phyloP scores from a whole-genome alignment of 768 basidiomycete genomes.

The Phlebiopsis flavidoalba region DNA sequence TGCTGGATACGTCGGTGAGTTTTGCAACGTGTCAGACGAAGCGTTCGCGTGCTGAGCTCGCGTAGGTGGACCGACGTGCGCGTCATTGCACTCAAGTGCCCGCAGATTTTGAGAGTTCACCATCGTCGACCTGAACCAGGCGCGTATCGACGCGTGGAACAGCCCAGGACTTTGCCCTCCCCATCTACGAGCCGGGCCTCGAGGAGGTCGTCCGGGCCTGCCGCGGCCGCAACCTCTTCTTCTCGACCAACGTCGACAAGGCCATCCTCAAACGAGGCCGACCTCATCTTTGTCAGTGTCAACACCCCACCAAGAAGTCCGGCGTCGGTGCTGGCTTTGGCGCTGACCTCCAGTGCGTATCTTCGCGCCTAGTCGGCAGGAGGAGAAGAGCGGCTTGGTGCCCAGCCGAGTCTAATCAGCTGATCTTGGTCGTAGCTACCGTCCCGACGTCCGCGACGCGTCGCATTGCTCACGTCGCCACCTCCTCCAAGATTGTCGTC shows the following conservation, averaged over 20 bases:
- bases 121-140: slow-evolving; percentile 95
- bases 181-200: slow-evolving; percentile 97
- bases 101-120: slow-evolving; percentile 91
- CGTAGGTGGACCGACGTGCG: slow-evolving; percentile 89
- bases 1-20: slow-evolving; percentile 89
- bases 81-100: slow-evolving; percentile 91
- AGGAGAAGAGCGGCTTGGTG: not conserved
- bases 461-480: slow-evolving; percentile 89
- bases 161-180: slow-evolving; percentile 73
- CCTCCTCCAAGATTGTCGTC: slow-evolving; percentile 93
- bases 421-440: slow-evolving; percentile 62
- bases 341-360: slow-evolving; percentile 91
- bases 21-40: slow-evolving; percentile 5
- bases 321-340: slow-evolving; percentile 98
- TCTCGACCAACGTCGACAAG: slow-evolving; percentile 91
- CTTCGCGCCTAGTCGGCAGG: slow-evolving; percentile 9
- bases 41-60: not conserved
- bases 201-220: slow-evolving; percentile 84
- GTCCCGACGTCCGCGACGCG: slow-evolving; percentile 97
- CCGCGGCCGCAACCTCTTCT: slow-evolving; percentile 94
- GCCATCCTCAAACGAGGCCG: slow-evolving; percentile 91
- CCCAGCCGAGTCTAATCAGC: slow-evolving; percentile 1
- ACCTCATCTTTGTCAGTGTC: slow-evolving; percentile 97
- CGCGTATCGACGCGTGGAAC: slow-evolving; percentile 97
- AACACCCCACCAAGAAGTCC: slow-evolving; percentile 99